These are phyloP conservation scores for Phlyctochytrium bullatum DNA, from an alignment of 192 early-diverging fungal species.

Conservation along the genomic window DNA sequence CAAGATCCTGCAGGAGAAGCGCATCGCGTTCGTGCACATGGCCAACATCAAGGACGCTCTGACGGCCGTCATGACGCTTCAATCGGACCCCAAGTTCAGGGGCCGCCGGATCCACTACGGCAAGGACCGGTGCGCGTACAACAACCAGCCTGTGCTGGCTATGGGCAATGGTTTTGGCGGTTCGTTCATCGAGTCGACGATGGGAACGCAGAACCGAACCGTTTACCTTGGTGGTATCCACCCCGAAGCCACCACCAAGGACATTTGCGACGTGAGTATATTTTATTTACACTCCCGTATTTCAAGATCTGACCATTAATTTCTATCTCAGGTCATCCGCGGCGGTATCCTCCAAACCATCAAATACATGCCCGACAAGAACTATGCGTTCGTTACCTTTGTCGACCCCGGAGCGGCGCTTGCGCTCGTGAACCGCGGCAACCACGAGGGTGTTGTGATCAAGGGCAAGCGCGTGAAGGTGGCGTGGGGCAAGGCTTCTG, in stretches of 20 bases:
- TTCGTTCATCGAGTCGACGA: constrained; percentile 6
- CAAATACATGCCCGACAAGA: constrained; percentile 69
- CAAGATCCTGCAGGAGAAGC: constrained; percentile 68
- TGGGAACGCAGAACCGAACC: constrained; percentile 49
- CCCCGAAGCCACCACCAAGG: constrained; percentile 74
- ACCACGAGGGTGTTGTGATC: constrained; percentile 60
- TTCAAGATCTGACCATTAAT: neutral
- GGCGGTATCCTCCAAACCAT: constrained; percentile 82
- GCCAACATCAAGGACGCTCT: constrained; percentile 66
- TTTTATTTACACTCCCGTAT: constrained; percentile 6
- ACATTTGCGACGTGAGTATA: constrained; percentile 71
- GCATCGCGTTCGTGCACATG: constrained; percentile 86
- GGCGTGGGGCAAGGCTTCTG: constrained; percentile 74
- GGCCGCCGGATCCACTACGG: constrained; percentile 72
- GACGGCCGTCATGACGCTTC: constrained; percentile 66
- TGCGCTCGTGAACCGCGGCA: constrained; percentile 60
- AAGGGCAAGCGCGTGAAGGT: constrained; percentile 74
- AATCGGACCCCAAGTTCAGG: constrained; percentile 54
- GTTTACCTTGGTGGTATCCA: constrained; percentile 81
- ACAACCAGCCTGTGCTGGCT: constrained; percentile 10
- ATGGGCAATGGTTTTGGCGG: constrained; percentile 11
- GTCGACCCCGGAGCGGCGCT: constrained; percentile 67
- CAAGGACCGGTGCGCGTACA: constrained; percentile 75
- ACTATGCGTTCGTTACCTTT: constrained; percentile 84
- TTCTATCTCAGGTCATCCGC: constrained; percentile 62